Evolutionary conservation across 1,284 basidiomycete species (phyloP).

Genomic region (Apiotrichum gamsii): DNA sequence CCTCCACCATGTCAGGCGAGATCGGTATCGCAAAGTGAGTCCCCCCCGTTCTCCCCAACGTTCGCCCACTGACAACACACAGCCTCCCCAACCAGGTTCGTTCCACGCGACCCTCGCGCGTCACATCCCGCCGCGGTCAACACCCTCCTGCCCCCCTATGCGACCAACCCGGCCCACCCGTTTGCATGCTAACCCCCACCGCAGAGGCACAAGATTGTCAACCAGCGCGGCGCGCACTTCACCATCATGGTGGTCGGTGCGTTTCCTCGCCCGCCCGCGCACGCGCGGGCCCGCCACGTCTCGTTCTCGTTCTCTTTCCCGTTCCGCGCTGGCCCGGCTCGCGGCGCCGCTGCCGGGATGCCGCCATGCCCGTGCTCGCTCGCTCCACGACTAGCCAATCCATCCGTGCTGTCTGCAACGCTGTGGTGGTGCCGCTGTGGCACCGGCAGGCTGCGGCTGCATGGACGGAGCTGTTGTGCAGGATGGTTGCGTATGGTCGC

Average conservation of each 20-base stretch:
- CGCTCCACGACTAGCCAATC: too few species aligned
- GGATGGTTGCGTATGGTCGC: too few species aligned
- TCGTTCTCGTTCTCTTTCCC: background rate
- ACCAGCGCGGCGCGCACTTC: conserved; percentile 94
- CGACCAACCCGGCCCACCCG: background rate
- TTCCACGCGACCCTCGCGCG: background rate
- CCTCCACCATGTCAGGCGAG: conserved; percentile 41
- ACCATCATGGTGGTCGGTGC: conserved; percentile 98
- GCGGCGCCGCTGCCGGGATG: too few species aligned
- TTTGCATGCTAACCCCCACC: background rate
- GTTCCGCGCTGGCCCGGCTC: background rate
- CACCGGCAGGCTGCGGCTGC: too few species aligned
- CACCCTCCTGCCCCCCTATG: conserved; percentile 2
- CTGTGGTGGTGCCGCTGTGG: too few species aligned
- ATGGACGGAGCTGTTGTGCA: too few species aligned
- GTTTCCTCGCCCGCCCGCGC: too few species aligned
- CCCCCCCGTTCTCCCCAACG: background rate
- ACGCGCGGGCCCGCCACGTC: background rate
- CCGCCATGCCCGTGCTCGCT: too few species aligned
- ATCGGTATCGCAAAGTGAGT: conserved; percentile 50
- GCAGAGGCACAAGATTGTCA: conserved; percentile 91
- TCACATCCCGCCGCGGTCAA: background rate
- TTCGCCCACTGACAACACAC: conserved; percentile 45
- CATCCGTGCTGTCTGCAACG: too few species aligned
- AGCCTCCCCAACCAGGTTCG: conserved; percentile 96